Base-by-base conservation (phyloP, 2,329 filamentous ascomycete genomes). In the Verticillium nubilum region DNA sequence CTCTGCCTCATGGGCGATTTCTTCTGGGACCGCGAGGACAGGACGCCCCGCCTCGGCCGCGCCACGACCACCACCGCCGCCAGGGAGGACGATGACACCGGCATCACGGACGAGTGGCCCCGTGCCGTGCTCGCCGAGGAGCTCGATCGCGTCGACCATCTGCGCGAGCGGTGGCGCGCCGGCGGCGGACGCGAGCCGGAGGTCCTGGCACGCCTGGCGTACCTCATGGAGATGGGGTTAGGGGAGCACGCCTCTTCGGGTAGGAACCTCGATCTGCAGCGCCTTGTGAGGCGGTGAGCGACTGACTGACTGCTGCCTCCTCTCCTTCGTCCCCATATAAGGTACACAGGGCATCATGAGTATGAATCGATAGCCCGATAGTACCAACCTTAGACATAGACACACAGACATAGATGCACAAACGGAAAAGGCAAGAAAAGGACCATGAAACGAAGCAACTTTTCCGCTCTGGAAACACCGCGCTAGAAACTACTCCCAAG, bases 1-100 rank as follows among this genome's bases (percentile, higher is more conserved):
- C 72, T 72, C 57, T 72, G 71, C 56, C 65, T 76, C 6, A 54
- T 71, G 28, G 61, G 66, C 54, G 56, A 60, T n/a, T 68, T 53
- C 27, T 28, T 53, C 52, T 53, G 52, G 25, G 52, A 53, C 52
- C 25, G 27, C 19, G 47, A 52, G 12, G 47, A 52, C 35, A 37
- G 17, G 35, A 37, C 35, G 35, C 35, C 35, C n/a, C 42, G 19
- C 42, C 19, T 12, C 42, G 19, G n/a, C 42, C 42, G 7, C 42
- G 19, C 29, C 29, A 31, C 29, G 9, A 31, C 9, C 29, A 31
- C 9, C 9, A 31, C 29, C 9, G 29, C 29, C 9, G 9, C 29
- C 29, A 13, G 29, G 5, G 29, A 23, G 7, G 19, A 10, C 42
- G 19, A 47, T 12, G 9, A 9, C 42, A n/a, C 2, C 19, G 42